Conservation (phyloP, 176 grass and related monocot genomes). For the Stipa capillata region DNA sequence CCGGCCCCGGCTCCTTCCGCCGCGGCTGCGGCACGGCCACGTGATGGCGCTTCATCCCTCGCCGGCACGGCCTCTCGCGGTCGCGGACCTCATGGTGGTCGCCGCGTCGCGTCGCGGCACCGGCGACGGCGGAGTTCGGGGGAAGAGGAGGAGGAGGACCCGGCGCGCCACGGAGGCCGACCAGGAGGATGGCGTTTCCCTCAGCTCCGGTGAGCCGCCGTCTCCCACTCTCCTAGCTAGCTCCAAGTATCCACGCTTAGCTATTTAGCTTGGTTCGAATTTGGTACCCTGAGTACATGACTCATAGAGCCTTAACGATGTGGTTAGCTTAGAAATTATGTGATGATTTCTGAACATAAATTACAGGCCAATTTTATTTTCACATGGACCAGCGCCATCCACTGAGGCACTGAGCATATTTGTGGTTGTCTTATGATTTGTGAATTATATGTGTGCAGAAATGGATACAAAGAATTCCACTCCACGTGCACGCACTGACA, state of each 20-base stretch:
- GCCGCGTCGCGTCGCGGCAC: conserved; percentile 27
- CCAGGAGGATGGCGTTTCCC: conserved; percentile 36
- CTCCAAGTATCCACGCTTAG: neutral
- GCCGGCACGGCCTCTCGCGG: conserved; percentile 21
- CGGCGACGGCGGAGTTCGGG: neutral
- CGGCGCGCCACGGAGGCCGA: conserved; percentile 22
- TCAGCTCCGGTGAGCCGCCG: conserved; percentile 33
- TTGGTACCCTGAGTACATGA: no score
- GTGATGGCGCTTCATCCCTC: neutral
- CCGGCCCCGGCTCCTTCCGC: neutral
- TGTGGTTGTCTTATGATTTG: neutral
- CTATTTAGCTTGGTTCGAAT: neutral
- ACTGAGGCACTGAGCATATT: neutral
- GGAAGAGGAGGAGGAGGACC: neutral
- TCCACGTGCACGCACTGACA: neutral
- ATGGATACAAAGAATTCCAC: neutral
- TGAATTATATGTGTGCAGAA: conserved; percentile 15
- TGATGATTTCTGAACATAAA: neutral
- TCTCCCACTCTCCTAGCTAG: no score
- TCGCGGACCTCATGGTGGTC: conserved; percentile 25
- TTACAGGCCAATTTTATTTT: neutral
- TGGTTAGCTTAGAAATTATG: neutral
- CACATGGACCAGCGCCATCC: no score
- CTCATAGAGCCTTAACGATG: neutral
- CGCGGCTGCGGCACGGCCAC: neutral